Evolutionary conservation across 352 stramenopile genomes (phyloP), one percentile per base, ranked within the genome.

Genomic region (Globisporangium mamillatum): DNA sequence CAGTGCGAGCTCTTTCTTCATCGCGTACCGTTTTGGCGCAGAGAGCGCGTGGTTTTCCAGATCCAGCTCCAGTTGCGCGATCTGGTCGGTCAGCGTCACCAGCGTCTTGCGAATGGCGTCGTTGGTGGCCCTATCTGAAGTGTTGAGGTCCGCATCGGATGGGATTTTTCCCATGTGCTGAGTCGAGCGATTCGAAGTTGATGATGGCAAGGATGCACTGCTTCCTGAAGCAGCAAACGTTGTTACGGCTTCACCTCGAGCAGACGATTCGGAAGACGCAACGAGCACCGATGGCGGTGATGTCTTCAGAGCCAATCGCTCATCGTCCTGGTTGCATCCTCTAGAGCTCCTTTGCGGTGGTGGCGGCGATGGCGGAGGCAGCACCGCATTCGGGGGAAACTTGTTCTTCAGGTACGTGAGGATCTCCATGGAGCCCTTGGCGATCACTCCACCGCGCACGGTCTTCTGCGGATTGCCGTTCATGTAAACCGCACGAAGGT

Each of bases 391-490:
- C 1, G 72, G 76, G 0, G 84, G 85, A 4, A 93, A 70, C 54
- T 92, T 94, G 69, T 93, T 94, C 65, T 92, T 93, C 56, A 95
- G 75, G 60, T 93, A 91, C 22, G 69, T 71, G 34, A 94, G 65
- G 67, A 95, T 84, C 63, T 89, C 83, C 3, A 78, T 66, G 60
- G 82, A 94, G 34, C 88, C 89, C 72, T 94, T 92, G 64, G 84
- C 80, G 29, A 97, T 82, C 32, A 92, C 74, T 12, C 60, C 79
- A 1, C 84, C 81, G 24, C 89, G 83, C 14, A 97, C 78, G 1
- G 84, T 92, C 58, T 90, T 86, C 60, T 96, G 88, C 9, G 89
- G 89, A 63, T 95, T 97, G 7, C 87, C 87, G 55, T 92, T 94
- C 72, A 96, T 84, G 73, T 91, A 89, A 24, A 97, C 79, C 7